Base-by-base conservation (phyloP, 2,329 filamentous ascomycete genomes). In the Tolypocladium amazonense region DNA sequence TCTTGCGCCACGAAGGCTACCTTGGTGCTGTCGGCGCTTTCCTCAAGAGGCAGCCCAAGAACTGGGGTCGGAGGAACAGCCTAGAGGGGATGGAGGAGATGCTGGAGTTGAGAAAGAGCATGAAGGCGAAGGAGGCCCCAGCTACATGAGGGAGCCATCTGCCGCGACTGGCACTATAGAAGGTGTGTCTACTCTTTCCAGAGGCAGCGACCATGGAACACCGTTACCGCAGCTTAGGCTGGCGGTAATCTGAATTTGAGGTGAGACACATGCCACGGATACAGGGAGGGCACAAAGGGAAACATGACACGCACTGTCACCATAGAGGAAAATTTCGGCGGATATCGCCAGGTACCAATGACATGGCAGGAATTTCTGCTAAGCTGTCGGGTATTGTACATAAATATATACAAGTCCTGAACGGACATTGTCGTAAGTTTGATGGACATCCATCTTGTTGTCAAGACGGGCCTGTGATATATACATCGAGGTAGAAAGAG, bases 11-110 rank as follows among this genome's bases (percentile, higher is more conserved):
- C 69, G 94, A 99, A 74, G 94, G 94, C 33, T 99, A 97, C 71
- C 82, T 99, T 0, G 94, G 94, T 12, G 85, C 92, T 25, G 94
- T 97, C 0, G 94, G 94, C 1, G 94, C 94, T 0, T 99, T 99
- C 71, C 77, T 99, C 61, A 96, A 93, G 76, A 80, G 92, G 54
- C 91, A 96, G 75, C 93, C 93, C 0, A 82, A 82, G 63, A 95
- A 96, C 68, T 97, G 93, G 93, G 92, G 92, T 0, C 82, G 93
- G 47, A 82, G 92, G 61, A 88, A 87, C 59, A 95, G 90, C 69
- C 78, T 92, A 43, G 89, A 92, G 80, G 71, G 67, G 15, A 66
- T 70, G 65, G 70, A 74, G 7, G 69, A 73, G 23, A 47, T 70
- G 54, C 62, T 69, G 20, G 69, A 73, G 60, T 65, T 69, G 62